Conservation (phyloP, 352 stramenopile genomes). For the Phytophthora macrochlamydospora region DNA sequence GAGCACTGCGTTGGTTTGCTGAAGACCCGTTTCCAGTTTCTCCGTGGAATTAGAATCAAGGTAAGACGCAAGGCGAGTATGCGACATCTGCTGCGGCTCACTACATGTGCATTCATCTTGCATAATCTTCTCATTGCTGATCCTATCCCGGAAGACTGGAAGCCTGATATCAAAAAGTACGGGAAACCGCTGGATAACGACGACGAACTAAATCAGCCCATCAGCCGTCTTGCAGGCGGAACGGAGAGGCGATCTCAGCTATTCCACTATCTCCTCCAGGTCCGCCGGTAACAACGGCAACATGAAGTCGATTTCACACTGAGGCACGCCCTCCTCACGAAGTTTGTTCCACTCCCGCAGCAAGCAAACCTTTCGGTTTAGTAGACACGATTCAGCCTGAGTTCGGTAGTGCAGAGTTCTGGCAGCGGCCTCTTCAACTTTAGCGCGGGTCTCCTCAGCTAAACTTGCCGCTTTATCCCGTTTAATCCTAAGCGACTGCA, state of each 20-base stretch:
- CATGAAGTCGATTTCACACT: background rate
- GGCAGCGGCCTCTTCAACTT: slow-evolving; percentile 1
- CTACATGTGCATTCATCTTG: slow-evolving; percentile 12
- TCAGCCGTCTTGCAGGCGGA: background rate
- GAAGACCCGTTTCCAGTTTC: slow-evolving; percentile 24
- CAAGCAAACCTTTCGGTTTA: slow-evolving; percentile 4
- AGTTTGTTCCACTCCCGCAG: slow-evolving; percentile 14
- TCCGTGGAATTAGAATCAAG: slow-evolving; percentile 6
- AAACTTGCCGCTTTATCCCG: background rate
- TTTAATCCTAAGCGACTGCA: slow-evolving; percentile 3
- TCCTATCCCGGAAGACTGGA: slow-evolving; percentile 15
- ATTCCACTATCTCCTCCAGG: slow-evolving; percentile 17
- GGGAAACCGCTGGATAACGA: slow-evolving; percentile 3
- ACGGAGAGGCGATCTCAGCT: slow-evolving; percentile 12
- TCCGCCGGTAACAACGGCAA: slow-evolving; percentile 1
- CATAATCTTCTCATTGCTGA: slow-evolving; percentile 25
- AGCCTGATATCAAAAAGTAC: slow-evolving; percentile 4
- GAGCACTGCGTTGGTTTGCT: slow-evolving; percentile 28
- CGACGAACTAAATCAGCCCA: slow-evolving; percentile 14
- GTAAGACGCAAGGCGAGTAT: slow-evolving; percentile 13
- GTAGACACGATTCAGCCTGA: background rate
- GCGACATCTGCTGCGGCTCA: slow-evolving; percentile 7
- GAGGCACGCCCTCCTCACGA: slow-evolving; percentile 6
- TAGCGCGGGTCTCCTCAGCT: background rate
- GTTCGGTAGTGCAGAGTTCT: background rate